Evolutionary conservation across 2,329 filamentous ascomycete species (phyloP).

Genomic region (Tolypocladium pustulatum): DNA sequence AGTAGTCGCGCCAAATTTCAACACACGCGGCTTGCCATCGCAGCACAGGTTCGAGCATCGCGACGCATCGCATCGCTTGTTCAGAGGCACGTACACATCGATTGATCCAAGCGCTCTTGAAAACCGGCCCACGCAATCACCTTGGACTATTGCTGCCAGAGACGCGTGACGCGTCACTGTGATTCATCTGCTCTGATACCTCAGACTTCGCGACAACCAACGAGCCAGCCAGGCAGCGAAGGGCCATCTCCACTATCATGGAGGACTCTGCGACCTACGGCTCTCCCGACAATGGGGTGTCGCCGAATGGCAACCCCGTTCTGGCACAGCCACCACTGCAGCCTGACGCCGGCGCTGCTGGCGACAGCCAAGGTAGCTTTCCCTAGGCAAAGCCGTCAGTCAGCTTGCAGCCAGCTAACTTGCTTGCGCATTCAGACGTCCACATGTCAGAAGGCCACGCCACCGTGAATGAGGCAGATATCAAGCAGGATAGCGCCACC

Average conservation of each 20-base stretch:
- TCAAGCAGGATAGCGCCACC: constrained; percentile 52
- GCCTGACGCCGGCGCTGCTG: constrained; percentile 25
- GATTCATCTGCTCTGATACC: constrained; percentile 2
- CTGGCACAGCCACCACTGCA: constrained; percentile 44
- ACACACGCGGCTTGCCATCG: constrained; percentile 20
- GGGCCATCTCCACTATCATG: constrained; percentile 30
- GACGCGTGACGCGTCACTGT: constrained; percentile 6
- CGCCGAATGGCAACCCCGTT: constrained; percentile 45
- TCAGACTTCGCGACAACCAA: constrained; percentile 4
- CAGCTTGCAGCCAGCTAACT: background rate
- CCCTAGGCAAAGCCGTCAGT: background rate
- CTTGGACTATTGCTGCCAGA: background rate
- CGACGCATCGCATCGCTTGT: constrained; percentile 7
- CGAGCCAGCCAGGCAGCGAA: constrained; percentile 1
- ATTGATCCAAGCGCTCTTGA: background rate
- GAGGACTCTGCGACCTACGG: constrained; percentile 48
- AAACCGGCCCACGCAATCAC: background rate
- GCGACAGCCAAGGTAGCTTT: constrained; percentile 35
- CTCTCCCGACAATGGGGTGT: constrained; percentile 45
- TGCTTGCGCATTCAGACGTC: constrained; percentile 35
- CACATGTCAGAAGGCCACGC: constrained; percentile 45
- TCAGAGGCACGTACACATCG: background rate
- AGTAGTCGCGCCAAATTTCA: constrained; percentile 26
- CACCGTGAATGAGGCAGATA: constrained; percentile 31
- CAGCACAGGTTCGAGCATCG: constrained; percentile 15